phyloP scores from a whole-genome alignment of 2,329 filamentous ascomycete species.

The Aspergillus sergii region DNA sequence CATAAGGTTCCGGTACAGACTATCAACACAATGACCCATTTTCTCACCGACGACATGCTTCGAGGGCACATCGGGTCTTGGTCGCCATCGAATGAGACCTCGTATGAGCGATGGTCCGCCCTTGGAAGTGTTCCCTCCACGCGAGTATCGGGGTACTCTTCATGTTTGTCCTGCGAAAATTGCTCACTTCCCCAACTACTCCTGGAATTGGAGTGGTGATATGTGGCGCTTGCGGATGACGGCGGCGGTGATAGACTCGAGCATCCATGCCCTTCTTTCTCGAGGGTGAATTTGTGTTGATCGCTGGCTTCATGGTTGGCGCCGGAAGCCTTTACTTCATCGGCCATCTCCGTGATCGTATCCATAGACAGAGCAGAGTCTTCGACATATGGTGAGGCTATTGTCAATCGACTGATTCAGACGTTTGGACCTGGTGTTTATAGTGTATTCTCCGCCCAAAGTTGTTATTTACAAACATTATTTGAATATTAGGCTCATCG shows the following conservation, averaged over 20 bases:
- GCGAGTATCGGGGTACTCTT: not conserved
- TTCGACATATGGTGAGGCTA: not conserved
- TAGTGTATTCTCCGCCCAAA: not conserved
- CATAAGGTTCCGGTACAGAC: not conserved
- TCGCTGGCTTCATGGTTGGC: too few species aligned
- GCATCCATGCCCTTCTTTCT: not conserved
- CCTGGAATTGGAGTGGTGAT: not conserved
- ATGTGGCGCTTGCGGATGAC: not conserved
- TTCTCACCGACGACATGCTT: not conserved
- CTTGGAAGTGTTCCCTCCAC: not conserved
- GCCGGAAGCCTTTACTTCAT: not conserved
- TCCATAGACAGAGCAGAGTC: not conserved
- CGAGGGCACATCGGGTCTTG: not conserved
- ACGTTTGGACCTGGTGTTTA: not conserved
- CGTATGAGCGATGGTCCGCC: not conserved
- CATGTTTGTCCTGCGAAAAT: not conserved
- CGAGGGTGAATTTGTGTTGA: not conserved
- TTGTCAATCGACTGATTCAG: not conserved
- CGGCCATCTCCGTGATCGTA: not conserved
- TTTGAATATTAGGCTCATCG: not conserved
- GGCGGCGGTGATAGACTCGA: not conserved
- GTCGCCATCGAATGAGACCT: not conserved
- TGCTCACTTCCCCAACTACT: not conserved
- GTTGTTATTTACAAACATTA: not conserved
- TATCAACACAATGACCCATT: not conserved